A percentile compares a stretch with the other conserved stretches of the same genome.
phyloP scores from a whole-genome alignment of 768 basidiomycete species.

The Leccinellum rugosiceps region DNA sequence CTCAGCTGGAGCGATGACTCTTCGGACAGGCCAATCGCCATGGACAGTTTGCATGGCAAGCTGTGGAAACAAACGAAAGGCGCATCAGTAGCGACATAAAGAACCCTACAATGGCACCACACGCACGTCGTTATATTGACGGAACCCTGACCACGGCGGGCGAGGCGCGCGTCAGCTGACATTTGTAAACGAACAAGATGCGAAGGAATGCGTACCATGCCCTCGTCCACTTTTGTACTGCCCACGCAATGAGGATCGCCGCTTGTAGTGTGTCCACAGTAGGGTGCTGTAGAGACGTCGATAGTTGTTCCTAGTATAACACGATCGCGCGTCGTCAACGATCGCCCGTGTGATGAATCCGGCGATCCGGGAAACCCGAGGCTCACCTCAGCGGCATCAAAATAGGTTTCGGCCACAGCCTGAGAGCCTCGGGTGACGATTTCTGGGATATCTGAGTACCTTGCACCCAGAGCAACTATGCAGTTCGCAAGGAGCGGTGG shows the following conservation, averaged over 20 bases:
- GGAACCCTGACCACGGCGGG: slow-evolving; percentile 35
- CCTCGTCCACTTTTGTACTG: slow-evolving; percentile 64
- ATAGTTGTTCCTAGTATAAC: slow-evolving; percentile 48
- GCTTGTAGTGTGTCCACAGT: slow-evolving; percentile 70
- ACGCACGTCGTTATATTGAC: slow-evolving; percentile 41
- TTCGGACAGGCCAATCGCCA: slow-evolving; percentile 64
- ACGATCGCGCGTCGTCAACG: background rate
- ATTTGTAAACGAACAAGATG: background rate
- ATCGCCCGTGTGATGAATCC: background rate
- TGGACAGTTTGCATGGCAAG: slow-evolving; percentile 69
- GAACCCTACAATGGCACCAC: background rate
- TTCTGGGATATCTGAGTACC: slow-evolving; percentile 61
- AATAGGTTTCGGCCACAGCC: slow-evolving; percentile 63
- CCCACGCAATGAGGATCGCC: slow-evolving; percentile 72
- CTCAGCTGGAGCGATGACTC: slow-evolving; percentile 47
- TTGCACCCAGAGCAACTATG: slow-evolving; percentile 60
- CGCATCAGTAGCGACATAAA: slow-evolving; percentile 36
- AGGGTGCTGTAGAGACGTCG: slow-evolving; percentile 52
- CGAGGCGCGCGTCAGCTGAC: slow-evolving; percentile 4
- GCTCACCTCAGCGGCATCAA: slow-evolving; percentile 66
- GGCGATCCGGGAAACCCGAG: background rate
- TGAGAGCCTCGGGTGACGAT: slow-evolving; percentile 57
- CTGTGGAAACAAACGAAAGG: slow-evolving; percentile 42
- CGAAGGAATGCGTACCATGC: slow-evolving; percentile 40
- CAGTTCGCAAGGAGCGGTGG: slow-evolving; percentile 55